Percentiles rank a stretch among this genome's conserved stretches.
Evolutionary conservation across 1,284 basidiomycete genomes (phyloP).

Genomic region (Ganoderma multipileum): DNA sequence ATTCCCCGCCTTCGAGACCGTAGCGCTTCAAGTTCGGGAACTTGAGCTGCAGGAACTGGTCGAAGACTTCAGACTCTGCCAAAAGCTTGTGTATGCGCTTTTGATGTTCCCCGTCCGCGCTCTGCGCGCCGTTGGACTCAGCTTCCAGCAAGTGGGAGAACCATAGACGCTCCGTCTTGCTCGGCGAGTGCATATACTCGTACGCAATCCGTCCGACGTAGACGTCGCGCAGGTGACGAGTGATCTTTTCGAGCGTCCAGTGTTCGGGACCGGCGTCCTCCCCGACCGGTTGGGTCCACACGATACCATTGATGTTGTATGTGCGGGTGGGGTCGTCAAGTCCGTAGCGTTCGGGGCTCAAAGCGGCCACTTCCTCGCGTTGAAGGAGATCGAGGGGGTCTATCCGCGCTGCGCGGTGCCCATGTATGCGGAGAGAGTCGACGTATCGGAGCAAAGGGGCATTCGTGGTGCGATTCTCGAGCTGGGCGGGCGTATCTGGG

Average conservation of each 20-base stretch:
- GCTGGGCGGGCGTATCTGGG: constrained; percentile 76
- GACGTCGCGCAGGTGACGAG: constrained; percentile 68
- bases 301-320: constrained; percentile 82
- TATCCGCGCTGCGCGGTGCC: constrained; percentile 82
- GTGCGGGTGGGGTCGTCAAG: constrained; percentile 57
- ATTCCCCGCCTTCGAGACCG: constrained; percentile 89
- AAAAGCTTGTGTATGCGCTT: constrained; percentile 75
- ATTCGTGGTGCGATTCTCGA: constrained; percentile 78
- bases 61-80: constrained; percentile 80
- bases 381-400: constrained; percentile 89
- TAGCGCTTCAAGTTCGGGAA: constrained; percentile 88
- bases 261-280: constrained; percentile 54
- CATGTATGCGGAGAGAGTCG: constrained; percentile 82
- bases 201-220: constrained; percentile 88
- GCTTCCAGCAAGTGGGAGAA: constrained; percentile 86
- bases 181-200: constrained; percentile 89
- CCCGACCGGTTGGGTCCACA: constrained; percentile 70
- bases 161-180: constrained; percentile 83
- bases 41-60: constrained; percentile 82
- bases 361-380: constrained; percentile 83
- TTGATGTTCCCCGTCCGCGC: constrained; percentile 43
- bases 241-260: constrained; percentile 77
- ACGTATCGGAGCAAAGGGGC: constrained; percentile 87
- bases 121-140: constrained; percentile 46
- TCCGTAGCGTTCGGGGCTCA: constrained; percentile 82